These are phyloP conservation scores for Singerocomus inundabilis DNA, from an alignment of 1,284 basidiomycete genomes.

Conservation along the genomic window DNA sequence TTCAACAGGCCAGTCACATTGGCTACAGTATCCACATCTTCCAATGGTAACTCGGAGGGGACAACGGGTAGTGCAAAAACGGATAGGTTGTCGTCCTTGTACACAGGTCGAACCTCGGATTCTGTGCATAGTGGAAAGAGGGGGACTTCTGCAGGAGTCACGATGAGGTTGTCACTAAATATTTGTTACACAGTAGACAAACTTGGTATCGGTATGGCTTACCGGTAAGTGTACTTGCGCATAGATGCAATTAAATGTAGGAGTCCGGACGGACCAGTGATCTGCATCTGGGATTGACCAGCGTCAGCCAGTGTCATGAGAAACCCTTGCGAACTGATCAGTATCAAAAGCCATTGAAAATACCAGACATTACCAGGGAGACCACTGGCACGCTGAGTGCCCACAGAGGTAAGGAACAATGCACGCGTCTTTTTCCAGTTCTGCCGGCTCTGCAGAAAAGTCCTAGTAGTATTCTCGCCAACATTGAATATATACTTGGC, in stretches of 20 bases:
- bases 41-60: constrained; percentile 16
- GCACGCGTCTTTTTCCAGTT: constrained; percentile 65
- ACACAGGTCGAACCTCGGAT: constrained; percentile 42
- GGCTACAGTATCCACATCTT: background rate
- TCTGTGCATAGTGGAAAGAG: constrained; percentile 25
- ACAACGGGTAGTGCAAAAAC: constrained; percentile 61
- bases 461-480: constrained; percentile 76
- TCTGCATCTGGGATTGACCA: constrained; percentile 51
- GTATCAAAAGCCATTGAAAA: background rate
- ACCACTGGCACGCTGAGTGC: constrained; percentile 62
- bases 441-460: constrained; percentile 65
- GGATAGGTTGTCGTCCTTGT: constrained; percentile 61
- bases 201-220: constrained; percentile 17
- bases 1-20: constrained; percentile 33
- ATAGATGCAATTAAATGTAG: constrained; percentile 71
- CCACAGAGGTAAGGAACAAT: constrained; percentile 72
- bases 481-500: constrained; percentile 86
- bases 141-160: constrained; percentile 50
- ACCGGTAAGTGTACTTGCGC: constrained; percentile 65
- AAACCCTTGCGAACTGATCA: constrained; percentile 49
- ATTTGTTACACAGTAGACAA: background rate
- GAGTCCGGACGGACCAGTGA: constrained; percentile 74
- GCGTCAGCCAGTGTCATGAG: constrained; percentile 84
- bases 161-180: constrained; percentile 46
- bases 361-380: constrained; percentile 57